Base-by-base conservation (phyloP, 1,139 yeast genomes). In the Diutina sp. region DNA sequence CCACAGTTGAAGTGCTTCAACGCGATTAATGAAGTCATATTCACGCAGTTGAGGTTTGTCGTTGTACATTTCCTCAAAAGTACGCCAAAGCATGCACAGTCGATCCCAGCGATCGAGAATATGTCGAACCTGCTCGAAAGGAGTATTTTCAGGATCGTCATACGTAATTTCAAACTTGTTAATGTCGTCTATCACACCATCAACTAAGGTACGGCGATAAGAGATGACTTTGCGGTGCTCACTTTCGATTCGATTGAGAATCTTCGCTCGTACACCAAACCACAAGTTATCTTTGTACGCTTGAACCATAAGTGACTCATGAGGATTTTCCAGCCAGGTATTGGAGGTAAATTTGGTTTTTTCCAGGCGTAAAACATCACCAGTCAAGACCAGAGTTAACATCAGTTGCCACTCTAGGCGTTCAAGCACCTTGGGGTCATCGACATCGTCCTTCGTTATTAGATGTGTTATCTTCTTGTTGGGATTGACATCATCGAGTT, bases 401-500 rank as follows among this genome's bases (percentile, higher is more conserved):
- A 93, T 90, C 0, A 95, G 83, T 68, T 93, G 98, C 99, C 99
- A 93, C 70, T 91, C 97, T 32, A 91, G 75, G 55, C 99, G 75
- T 67, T 90, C 98, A 35, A 84, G 68, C 25, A 89, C 83, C 28
- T 80, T 78, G 1, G 88, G 87, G 62, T 85, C 88, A 57, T 80
- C 77, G 8, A 76, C 76, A 46, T 71, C 72, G 52, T 77, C 76
- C 54, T 72, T 71, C 58, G 72, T 70, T 51, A 79, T 64, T 54
- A 74, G 71, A 35, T 79, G 53, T 28, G 53, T 73, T 53, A 74
- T 66, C 58, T 73, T 69, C 48, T 73, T 72, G 54, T 71, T 66
- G 54, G 71, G 68, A 56, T 72, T 63, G 54, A 60, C 56, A 46
- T 57, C 60, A 29, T 59, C 56, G 25, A 53, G 12, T 62, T 65